Conservation (phyloP, 805 yeast species). For the Yamadazyma paraphyllophila region DNA sequence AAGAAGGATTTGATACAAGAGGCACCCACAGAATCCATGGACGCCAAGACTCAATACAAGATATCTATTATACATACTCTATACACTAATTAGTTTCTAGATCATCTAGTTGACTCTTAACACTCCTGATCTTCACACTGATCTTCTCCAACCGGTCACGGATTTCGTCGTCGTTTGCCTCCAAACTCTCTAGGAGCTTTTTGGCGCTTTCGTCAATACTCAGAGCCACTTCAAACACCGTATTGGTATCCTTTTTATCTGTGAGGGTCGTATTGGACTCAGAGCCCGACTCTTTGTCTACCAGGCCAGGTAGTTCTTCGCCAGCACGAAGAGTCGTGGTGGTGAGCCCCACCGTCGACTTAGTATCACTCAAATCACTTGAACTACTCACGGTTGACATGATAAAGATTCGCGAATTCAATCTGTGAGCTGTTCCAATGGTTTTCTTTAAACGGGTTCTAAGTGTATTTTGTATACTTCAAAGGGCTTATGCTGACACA, state of each 20-base stretch:
- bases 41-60: too few species aligned
- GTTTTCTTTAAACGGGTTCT: not conserved
- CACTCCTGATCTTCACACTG: constrained; percentile 9
- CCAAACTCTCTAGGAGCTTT: constrained; percentile 20
- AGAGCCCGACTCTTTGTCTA: not conserved
- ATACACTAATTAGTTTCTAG: not conserved
- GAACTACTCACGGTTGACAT: constrained; percentile 4
- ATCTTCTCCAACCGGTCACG: constrained; percentile 24
- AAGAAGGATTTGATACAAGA: too few species aligned
- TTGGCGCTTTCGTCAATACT: constrained; percentile 28
- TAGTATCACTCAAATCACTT: constrained; percentile 4
- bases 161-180: constrained; percentile 28
- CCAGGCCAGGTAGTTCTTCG: constrained; percentile 15
- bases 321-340: constrained; percentile 35
- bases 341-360: constrained; percentile 23
- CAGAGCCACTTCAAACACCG: constrained; percentile 34
- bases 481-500: too few species aligned
- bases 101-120: constrained; percentile 5
- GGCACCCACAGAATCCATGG: too few species aligned
- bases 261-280: not conserved
- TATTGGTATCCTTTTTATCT: constrained; percentile 10
- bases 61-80: not conserved
- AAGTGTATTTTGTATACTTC: not conserved
- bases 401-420: not conserved
- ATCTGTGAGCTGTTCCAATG: constrained; percentile 3